Evolutionary conservation across 1,284 basidiomycete genomes (phyloP), one percentile per base, ranked within the genome.

Genomic region (Rhodotorula sp.): DNA sequence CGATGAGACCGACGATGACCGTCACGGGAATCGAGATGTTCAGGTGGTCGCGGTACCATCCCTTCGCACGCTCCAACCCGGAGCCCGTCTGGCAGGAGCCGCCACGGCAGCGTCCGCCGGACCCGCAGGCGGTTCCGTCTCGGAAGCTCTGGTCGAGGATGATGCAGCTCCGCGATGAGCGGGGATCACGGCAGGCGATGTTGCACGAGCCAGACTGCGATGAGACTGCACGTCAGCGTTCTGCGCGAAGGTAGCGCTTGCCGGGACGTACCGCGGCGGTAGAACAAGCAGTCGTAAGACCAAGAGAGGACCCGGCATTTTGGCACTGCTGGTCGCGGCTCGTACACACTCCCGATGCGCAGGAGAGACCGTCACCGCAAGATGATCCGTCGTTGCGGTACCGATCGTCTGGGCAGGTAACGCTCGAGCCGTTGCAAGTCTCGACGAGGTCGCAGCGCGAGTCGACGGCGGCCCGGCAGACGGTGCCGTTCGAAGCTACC

Each of bases 111-210:
- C 68, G 65, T 3, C 69, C 67, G 18, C 59, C 56, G 34, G 54
- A 81, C 85, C 91, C 92, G 80, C 93, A 96, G 18, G 90, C 87
- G 31, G 92, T 93, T 18, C 93, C 93, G 79, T 94, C 91, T 61
- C 92, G 85, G 66, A 95, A 87, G 52, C 86, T 82, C 3, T 91
- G 87, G 72, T 90, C 89, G 52, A 95, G 84, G 58, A 90, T 83
- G n/a, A 92, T 82, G 81, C 93, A 96, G 76, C 86, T 70, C 31
- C 77, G 70, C 31, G 85, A 71, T 23, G 83, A 81, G 34, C 77
- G 84, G 3, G 92, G 92, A 80, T 91, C 89, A 80, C 89, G 87
- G 81, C 93, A 96, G 4, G 89, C 88, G 58, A 95, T 88, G 76
- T 88, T 87, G 81, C 70, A 71, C 15, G 66, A 56, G 15, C 66